Base-by-base conservation (phyloP, 768 basidiomycete species). In the Cubamyces lactineus region DNA sequence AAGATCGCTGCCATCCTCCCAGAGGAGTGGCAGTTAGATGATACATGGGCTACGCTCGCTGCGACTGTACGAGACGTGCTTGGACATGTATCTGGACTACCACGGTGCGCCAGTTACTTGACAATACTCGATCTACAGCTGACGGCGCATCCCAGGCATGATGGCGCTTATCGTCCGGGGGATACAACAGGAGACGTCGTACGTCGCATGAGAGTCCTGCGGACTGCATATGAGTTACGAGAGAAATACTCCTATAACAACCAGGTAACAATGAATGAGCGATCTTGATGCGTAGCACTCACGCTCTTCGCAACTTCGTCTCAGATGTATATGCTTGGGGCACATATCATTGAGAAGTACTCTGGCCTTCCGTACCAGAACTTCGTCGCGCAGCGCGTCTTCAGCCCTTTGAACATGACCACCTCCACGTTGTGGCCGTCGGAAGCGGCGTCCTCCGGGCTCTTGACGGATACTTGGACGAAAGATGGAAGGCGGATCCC, bases 371-470 rank as follows among this genome's bases (percentile, higher is more conserved):
- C 73, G 1, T 82, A 78, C 55, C 66, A 69, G 11, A 69, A 74
- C 6, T 84, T 82, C 39, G 77, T 81, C n/a, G 62, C 72, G 12
- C 70, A 75, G 38, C 77, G 79, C 6, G 73, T 83, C 7, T 77
- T 82, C 57, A 45, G 54, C 0, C 79, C 79, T 0, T 64, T 83
- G 13, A 70, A 70, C 16, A 82, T 84, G 81, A 53, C 67, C 0
- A 69, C 70, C 0, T 75, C 80, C 1, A 83, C 80, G 0, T 77
- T 76, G 58, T 76, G 72, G 5, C 72, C 74, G 0, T 53, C 67
- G 8, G 73, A 72, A 24, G 82, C 81, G 0, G 53, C 58, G 19
- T 61, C 59, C 5, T 69, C 71, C 0, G 77, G 78, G 13, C 72
- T 72, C 45, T 68, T 74, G 19, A 73, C 75, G 0, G 73, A 77